These are phyloP conservation scores for Calycina herbarum DNA, from an alignment of 2,329 filamentous ascomycete species.

Conservation along the genomic window DNA sequence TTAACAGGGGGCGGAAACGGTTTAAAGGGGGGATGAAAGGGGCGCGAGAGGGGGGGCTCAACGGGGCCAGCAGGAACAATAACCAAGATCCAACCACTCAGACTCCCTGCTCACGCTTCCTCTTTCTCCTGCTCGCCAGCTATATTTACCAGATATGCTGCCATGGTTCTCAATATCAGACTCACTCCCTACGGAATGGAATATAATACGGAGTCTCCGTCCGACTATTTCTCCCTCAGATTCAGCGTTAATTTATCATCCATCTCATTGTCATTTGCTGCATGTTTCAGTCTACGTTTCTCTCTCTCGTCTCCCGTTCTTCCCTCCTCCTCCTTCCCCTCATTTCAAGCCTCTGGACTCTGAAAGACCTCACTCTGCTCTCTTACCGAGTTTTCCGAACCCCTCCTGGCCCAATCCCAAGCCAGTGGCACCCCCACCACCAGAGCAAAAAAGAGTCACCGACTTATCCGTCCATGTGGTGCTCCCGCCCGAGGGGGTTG, in stretches of 20 bases:
- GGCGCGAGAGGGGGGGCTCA: neutral
- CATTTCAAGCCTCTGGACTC: constrained; percentile 1
- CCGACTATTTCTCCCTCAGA: neutral
- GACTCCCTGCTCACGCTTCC: neutral
- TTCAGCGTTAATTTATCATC: neutral
- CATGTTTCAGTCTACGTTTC: constrained; percentile 3
- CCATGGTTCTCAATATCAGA: neutral
- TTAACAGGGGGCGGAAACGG: constrained; percentile 2
- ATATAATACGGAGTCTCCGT: constrained; percentile 2
- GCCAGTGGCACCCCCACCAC: neutral
- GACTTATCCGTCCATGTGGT: neutral
- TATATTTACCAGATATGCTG: neutral
- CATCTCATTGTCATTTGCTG: neutral
- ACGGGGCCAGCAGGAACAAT: neutral
- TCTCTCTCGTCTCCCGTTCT: neutral
- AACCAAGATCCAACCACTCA: neutral
- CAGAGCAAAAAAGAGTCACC: neutral
- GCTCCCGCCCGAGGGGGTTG: neutral
- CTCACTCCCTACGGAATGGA: neutral
- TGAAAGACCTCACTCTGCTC: neutral
- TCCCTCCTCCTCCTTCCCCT: constrained; percentile 2
- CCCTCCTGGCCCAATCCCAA: neutral
- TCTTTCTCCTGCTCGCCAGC: neutral
- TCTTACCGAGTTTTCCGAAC: neutral
- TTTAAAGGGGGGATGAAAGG: constrained; percentile 4